Conservation (phyloP, 352 stramenopile genomes). For the Pythium folliculosum region DNA sequence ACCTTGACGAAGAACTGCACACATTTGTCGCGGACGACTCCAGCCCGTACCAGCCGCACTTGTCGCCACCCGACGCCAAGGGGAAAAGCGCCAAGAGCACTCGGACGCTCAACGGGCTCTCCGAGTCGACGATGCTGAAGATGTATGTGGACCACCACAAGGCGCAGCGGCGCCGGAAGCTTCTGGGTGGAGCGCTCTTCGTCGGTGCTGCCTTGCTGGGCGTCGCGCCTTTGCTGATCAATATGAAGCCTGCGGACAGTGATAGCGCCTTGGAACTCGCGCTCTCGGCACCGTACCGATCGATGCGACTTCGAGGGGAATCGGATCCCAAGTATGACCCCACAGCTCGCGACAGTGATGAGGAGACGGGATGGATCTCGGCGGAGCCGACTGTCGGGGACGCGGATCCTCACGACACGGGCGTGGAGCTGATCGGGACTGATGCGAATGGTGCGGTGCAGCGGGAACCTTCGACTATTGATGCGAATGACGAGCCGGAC, state of each 20-base stretch:
- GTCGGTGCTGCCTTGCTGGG: conserved; percentile 18
- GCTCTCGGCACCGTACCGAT: conserved; percentile 23
- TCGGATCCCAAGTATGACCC: not conserved
- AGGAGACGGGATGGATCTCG: not conserved
- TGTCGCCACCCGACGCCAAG: conserved; percentile 23
- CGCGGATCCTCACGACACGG: conserved; percentile 11
- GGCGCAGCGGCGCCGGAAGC: conserved; percentile 25
- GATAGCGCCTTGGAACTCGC: conserved; percentile 17
- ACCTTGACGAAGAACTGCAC: conserved; percentile 32
- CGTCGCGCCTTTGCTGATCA: conserved; percentile 24
- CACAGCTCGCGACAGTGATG: not conserved
- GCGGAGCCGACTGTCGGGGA: conserved; percentile 21
- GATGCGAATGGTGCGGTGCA: not conserved
- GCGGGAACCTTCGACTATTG: not conserved
- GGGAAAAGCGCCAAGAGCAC: conserved; percentile 3
- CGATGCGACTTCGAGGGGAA: conserved; percentile 15
- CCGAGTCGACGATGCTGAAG: conserved; percentile 30
- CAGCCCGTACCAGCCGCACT: conserved; percentile 25
- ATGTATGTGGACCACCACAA: conserved; percentile 28
- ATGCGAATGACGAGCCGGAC: not conserved
- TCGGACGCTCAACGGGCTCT: conserved; percentile 13
- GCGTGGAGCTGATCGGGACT: not conserved
- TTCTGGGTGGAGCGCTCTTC: conserved; percentile 23
- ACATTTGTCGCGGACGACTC: conserved; percentile 12
- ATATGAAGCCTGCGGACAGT: not conserved